A percentile compares a stretch with the other conserved stretches of the same genome.
Conservation (phyloP, 2,329 filamentous ascomycete species). For the Fusarium pininemorale region DNA sequence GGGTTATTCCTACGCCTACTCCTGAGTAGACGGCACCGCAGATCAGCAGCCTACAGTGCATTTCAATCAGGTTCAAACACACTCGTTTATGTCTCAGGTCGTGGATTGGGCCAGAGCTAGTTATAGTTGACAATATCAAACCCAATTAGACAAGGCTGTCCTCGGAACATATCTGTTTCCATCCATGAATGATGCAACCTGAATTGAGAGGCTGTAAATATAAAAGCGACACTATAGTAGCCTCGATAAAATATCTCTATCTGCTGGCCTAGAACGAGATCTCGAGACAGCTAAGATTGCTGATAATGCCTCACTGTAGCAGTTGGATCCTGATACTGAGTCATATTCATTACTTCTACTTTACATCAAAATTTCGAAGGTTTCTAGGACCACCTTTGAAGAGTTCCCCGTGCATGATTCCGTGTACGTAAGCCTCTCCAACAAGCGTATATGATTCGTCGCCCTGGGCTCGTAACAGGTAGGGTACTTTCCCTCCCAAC, state of each 20-base stretch:
- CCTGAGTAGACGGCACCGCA: neutral
- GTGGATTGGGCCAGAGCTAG: neutral
- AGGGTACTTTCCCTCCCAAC: neutral
- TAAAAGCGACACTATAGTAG: neutral
- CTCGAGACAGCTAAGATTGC: neutral
- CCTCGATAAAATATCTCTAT: neutral
- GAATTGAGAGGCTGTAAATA: rapidly evolving
- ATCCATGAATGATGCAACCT: too few relatives aligned
- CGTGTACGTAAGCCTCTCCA: neutral
- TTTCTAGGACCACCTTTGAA: neutral
- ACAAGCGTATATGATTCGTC: neutral
- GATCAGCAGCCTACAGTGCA: neutral
- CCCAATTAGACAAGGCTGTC: neutral
- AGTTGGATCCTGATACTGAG: neutral
- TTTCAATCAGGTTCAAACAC: rapidly evolving
- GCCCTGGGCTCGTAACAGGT: neutral
- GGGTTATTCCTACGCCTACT: neutral
- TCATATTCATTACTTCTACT: neutral
- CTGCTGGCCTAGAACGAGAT: rapidly evolving
- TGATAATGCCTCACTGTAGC: neutral
- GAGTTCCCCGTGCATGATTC: neutral
- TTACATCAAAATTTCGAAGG: neutral
- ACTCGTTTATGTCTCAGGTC: neutral
- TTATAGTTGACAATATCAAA: neutral
- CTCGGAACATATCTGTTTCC: neutral